Conservation (phyloP, 192 early-diverging fungal genomes). For the Pecoramyces ruminantium region DNA sequence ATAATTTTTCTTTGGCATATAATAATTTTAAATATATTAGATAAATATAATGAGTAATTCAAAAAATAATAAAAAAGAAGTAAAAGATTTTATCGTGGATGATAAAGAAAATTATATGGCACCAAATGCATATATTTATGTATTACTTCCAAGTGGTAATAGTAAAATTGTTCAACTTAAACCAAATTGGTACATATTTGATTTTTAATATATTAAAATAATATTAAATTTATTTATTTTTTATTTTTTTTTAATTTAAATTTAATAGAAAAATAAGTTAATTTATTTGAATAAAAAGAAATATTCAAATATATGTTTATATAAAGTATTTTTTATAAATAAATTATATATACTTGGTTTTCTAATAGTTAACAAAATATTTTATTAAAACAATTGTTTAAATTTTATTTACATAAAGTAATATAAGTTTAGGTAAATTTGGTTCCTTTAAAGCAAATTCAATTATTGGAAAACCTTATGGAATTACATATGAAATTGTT, state of each 20-base stretch:
- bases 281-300: no score
- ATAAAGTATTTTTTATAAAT: no score
- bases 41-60: not conserved
- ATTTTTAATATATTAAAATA: no score
- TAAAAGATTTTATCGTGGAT: not conserved
- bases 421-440: constrained; percentile 63
- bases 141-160: constrained; percentile 50
- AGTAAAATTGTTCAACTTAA: constrained; percentile 55
- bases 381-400: no score
- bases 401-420: not conserved
- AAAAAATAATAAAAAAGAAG: not conserved
- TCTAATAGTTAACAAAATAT: no score
- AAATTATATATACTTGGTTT: no score
- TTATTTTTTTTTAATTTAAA: no score
- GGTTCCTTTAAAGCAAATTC: constrained; percentile 62
- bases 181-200: constrained; percentile 39
- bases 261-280: no score
- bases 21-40: no score
- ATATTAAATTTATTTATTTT: no score
- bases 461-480: constrained; percentile 68
- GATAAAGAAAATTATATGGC: not conserved
- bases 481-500: constrained; percentile 66
- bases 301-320: no score
- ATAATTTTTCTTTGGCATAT: no score
- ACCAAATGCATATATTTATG: not conserved